phyloP scores from a whole-genome alignment of 2,329 filamentous ascomycete species.

The Alternaria brassicae region DNA sequence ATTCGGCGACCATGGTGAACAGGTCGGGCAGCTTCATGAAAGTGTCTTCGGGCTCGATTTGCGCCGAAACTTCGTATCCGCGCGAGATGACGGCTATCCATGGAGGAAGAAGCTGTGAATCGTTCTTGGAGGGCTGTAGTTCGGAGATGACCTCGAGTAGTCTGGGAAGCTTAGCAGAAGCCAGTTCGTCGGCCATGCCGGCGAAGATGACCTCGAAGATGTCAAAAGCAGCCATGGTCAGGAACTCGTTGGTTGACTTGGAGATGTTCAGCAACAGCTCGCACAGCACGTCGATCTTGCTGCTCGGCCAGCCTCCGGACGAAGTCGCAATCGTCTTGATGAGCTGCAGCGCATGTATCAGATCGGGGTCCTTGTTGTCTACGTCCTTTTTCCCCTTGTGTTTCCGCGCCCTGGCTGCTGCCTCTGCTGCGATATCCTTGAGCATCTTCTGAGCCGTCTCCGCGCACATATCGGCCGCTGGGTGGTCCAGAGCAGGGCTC shows the following conservation, averaged over 20 bases:
- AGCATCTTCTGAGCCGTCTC: conserved; percentile 85
- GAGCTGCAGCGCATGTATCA: conserved; percentile 91
- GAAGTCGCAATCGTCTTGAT: conserved; percentile 88
- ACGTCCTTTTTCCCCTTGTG: conserved; percentile 60
- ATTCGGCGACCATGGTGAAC: conserved; percentile 79
- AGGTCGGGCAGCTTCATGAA: conserved; percentile 88
- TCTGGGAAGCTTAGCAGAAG: conserved; percentile 86
- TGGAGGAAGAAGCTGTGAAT: conserved; percentile 90
- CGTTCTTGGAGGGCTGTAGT: conserved; percentile 87
- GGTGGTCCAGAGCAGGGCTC: conserved; percentile 91
- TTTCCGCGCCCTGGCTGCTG: conserved; percentile 74
- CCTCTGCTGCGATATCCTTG: conserved; percentile 75
- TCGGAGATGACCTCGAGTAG: conserved; percentile 92
- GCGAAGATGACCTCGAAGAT: conserved; percentile 98
- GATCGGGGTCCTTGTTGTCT: conserved; percentile 74
- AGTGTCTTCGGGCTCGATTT: conserved; percentile 87
- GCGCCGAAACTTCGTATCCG: conserved; percentile 91
- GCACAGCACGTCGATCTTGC: conserved; percentile 91
- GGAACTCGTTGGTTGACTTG: conserved; percentile 88
- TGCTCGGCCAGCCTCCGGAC: conserved; percentile 93
- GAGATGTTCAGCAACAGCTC: conserved; percentile 89
- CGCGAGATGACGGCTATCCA: conserved; percentile 96
- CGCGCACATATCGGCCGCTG: conserved; percentile 94
- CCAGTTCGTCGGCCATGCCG: conserved; percentile 85
- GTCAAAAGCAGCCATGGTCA: conserved; percentile 95